Percentiles rank a stretch among this genome's conserved stretches.
phyloP scores from a whole-genome alignment of 495 filamentous ascomycete species.

The Hypoxylon trugodes region DNA sequence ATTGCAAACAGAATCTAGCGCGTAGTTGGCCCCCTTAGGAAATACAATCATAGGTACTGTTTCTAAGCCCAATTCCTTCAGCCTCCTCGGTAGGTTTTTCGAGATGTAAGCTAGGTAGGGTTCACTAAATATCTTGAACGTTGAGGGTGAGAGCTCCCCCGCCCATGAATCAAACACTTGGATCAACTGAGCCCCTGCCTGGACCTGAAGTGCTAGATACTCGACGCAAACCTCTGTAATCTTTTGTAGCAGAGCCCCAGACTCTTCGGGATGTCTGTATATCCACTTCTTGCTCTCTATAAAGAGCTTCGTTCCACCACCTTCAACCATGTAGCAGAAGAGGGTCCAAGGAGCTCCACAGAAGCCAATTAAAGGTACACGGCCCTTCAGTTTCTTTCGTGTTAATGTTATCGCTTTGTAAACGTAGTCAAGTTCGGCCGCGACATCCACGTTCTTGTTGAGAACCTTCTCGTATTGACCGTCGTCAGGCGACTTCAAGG shows the following conservation, averaged over 20 bases:
- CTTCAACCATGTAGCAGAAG: conserved; percentile 98
- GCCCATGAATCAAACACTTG: conserved; percentile 99
- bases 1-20: conserved; percentile 84
- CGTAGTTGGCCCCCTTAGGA: conserved; percentile 99
- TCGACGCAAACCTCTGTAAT: conserved; percentile 93
- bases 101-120: conserved; percentile 89
- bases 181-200: conserved; percentile 88
- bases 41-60: conserved; percentile 98
- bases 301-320: conserved; percentile 93
- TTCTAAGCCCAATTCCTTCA: conserved; percentile 77
- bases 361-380: conserved; percentile 96
- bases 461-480: conserved; percentile 82
- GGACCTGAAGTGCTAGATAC: conserved; percentile 89
- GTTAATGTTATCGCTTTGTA: conserved; percentile 95
- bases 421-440: conserved; percentile 86
- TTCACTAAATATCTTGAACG: conserved; percentile 83
- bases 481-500: conserved; percentile 78
- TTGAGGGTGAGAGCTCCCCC: conserved; percentile 83
- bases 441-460: conserved; percentile 80
- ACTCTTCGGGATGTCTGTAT: conserved; percentile 84
- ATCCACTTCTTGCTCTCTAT: conserved; percentile 93
- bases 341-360: conserved; percentile 97
- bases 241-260: conserved; percentile 83
- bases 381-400: conserved; percentile 82
- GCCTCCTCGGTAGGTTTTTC: conserved; percentile 71